These are phyloP conservation scores for Leptodermis oblonga DNA, from an alignment of 257 asterid species.

Conservation along the genomic window DNA sequence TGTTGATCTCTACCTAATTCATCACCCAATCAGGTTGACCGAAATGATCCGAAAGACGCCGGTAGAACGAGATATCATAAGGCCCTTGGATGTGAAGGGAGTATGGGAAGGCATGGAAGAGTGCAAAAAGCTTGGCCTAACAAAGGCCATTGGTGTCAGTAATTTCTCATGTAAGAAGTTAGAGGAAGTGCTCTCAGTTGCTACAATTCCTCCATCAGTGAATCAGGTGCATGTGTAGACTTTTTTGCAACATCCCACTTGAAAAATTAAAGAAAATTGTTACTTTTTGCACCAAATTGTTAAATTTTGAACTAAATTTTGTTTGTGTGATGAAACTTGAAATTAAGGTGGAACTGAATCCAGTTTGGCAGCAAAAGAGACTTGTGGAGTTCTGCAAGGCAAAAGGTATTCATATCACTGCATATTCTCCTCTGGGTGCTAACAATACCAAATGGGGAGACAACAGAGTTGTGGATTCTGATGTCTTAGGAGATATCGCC, in stretches of 20 bases:
- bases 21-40: slow-evolving; percentile 44
- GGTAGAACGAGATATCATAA: slow-evolving; percentile 24
- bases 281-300: too few relatives aligned
- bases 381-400: slow-evolving; percentile 43
- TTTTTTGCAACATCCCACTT: too few relatives aligned
- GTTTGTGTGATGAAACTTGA: neutral
- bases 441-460: slow-evolving; percentile 62
- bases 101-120: slow-evolving; percentile 75
- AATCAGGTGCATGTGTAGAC: slow-evolving; percentile 46
- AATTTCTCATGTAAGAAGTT: slow-evolving; percentile 49
- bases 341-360: slow-evolving; percentile 50
- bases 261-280: too few relatives aligned
- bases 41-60: slow-evolving; percentile 24
- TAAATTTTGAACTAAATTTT: too few relatives aligned
- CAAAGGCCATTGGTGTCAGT: slow-evolving; percentile 68
- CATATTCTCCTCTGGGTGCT: slow-evolving; percentile 61
- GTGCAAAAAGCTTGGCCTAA: slow-evolving; percentile 46
- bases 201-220: slow-evolving; percentile 52
- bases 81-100: slow-evolving; percentile 40
- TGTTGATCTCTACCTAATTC: slow-evolving; percentile 62
- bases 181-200: slow-evolving; percentile 30
- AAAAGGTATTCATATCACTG: slow-evolving; percentile 48
- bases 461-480: slow-evolving; percentile 39
- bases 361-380: slow-evolving; percentile 52
- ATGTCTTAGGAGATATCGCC: slow-evolving; percentile 39